Percentiles rank a stretch among this genome's conserved stretches.
phyloP scores from a whole-genome alignment of 1,284 basidiomycete genomes.

The Naganishia cerealis region DNA sequence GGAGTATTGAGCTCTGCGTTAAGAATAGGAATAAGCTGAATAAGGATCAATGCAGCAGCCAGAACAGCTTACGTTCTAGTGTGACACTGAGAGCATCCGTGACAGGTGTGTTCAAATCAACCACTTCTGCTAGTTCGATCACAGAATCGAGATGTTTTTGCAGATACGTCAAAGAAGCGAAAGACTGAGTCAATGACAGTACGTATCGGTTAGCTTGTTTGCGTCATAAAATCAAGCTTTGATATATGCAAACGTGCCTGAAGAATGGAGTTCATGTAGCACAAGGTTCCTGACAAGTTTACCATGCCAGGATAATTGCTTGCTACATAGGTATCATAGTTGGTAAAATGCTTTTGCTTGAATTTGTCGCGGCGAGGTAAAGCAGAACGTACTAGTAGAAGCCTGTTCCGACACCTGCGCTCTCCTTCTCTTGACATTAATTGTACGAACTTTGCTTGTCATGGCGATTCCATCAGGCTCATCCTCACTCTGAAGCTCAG shows the following conservation, averaged over 20 bases:
- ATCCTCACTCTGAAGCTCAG: not conserved
- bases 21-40: conserved; percentile 25
- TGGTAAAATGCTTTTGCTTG: not conserved
- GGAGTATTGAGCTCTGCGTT: conserved; percentile 70
- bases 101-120: conserved; percentile 77
- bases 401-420: conserved; percentile 5
- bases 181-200: conserved; percentile 60
- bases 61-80: conserved; percentile 60
- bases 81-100: conserved; percentile 72
- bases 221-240: not conserved
- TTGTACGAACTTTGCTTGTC: not conserved
- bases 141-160: conserved; percentile 71
- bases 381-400: not conserved
- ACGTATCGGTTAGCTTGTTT: conserved; percentile 14
- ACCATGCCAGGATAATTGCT: conserved; percentile 76
- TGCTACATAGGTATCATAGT: not conserved
- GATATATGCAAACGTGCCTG: conserved; percentile 62
- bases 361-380: not conserved
- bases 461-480: conserved; percentile 4
- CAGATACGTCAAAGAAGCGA: conserved; percentile 77
- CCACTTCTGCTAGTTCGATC: conserved; percentile 68
- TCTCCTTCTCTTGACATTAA: conserved; percentile 6
- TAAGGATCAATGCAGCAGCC: not conserved
- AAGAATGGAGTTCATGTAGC: conserved; percentile 90
- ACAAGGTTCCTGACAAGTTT: conserved; percentile 90